A percentile compares a stretch with the other conserved stretches of the same genome.
These are phyloP conservation scores for Fusarium tanahbumbuense DNA, from an alignment of 2,329 filamentous ascomycete species.

Conservation along the genomic window DNA sequence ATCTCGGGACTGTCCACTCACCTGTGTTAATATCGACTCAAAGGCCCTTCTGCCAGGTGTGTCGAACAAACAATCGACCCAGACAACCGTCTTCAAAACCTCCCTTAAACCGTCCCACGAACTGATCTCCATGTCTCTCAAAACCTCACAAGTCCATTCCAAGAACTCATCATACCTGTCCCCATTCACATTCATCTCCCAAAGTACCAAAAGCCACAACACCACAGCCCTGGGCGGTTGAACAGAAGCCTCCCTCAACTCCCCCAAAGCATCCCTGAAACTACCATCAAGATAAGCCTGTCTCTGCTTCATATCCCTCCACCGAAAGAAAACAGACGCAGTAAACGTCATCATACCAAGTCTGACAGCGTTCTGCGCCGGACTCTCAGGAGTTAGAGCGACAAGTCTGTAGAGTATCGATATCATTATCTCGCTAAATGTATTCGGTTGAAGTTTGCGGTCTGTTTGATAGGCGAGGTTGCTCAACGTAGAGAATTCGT, in stretches of 20 bases:
- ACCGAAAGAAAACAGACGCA: slow-evolving; percentile 30
- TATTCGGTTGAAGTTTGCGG: slow-evolving; percentile 29
- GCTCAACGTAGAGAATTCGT: slow-evolving; percentile 27
- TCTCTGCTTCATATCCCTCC: slow-evolving; percentile 33
- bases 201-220: slow-evolving; percentile 27
- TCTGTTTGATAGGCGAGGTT: slow-evolving; percentile 37
- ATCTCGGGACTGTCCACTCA: accelerated
- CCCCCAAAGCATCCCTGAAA: background rate
- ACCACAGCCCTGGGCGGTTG: background rate
- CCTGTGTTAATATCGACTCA: background rate
- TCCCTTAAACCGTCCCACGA: slow-evolving; percentile 19
- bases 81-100: slow-evolving; percentile 22
- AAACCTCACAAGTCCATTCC: slow-evolving; percentile 1
- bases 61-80: slow-evolving; percentile 32
- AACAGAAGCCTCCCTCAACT: background rate
- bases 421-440: slow-evolving; percentile 38
- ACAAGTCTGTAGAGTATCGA: slow-evolving; percentile 31
- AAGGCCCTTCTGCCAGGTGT: background rate
- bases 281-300: slow-evolving; percentile 10
- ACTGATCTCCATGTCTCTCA: background rate
- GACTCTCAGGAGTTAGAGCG: slow-evolving; percentile 3
- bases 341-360: slow-evolving; percentile 30
- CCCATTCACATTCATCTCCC: background rate
- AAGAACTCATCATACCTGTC: accelerated
- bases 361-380: slow-evolving; percentile 15